These are phyloP conservation scores for Primulina huaijiensis DNA, from an alignment of 257 asterid species.

Conservation along the genomic window DNA sequence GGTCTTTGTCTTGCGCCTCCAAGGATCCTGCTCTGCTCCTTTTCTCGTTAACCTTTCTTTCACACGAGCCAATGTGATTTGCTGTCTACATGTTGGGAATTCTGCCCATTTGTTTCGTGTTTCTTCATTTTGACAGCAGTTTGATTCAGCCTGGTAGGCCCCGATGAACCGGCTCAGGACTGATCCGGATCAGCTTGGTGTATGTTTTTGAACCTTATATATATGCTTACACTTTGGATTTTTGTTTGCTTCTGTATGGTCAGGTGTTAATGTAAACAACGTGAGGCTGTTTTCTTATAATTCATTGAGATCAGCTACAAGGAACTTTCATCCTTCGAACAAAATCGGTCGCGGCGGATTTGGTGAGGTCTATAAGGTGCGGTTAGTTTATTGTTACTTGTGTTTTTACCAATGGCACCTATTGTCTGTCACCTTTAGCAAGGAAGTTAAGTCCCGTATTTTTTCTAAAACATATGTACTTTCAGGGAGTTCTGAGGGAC, in stretches of 20 bases:
- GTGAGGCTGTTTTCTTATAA: slow-evolving; percentile 55
- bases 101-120: no score
- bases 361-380: slow-evolving; percentile 74
- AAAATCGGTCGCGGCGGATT: slow-evolving; percentile 81
- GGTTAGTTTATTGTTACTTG: slow-evolving; percentile 31
- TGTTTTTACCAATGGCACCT: no score
- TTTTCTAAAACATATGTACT: neutral
- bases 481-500: slow-evolving; percentile 75
- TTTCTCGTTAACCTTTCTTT: neutral
- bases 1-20: slow-evolving; percentile 6
- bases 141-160: neutral
- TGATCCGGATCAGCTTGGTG: no score
- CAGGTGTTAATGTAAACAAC: slow-evolving; percentile 54
- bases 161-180: no score
- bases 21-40: neutral
- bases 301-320: slow-evolving; percentile 66
- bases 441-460: neutral
- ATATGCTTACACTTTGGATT: neutral
- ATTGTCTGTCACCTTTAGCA: neutral
- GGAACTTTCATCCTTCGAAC: slow-evolving; percentile 60
- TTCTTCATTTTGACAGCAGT: neutral
- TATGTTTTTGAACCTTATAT: no score
- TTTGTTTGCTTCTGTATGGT: slow-evolving; percentile 5
- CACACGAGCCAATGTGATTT: no score
- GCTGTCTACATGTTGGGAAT: no score